Conservation (phyloP, 1,284 basidiomycete genomes). For the Leccinum colubrinum region DNA sequence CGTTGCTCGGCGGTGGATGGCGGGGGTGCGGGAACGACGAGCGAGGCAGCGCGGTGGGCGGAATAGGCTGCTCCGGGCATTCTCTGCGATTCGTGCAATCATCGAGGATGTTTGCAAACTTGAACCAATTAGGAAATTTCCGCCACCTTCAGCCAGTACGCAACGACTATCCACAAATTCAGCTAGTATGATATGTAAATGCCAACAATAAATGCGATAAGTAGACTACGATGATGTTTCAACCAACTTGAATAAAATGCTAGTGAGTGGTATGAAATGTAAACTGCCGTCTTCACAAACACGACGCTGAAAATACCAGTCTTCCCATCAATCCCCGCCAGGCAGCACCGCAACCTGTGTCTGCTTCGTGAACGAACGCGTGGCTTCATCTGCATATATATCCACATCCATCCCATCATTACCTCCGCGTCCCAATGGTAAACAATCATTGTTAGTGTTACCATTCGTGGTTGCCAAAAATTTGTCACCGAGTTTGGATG, state of each 20-base stretch:
- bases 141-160: background rate
- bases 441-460: constrained; percentile 13
- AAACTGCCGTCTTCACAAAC: constrained; percentile 14
- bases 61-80: constrained; percentile 40
- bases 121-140: constrained; percentile 20
- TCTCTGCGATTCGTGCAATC: constrained; percentile 49
- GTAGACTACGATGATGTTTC: constrained; percentile 27
- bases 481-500: constrained; percentile 9
- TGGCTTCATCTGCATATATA: constrained; percentile 15
- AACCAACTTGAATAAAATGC: constrained; percentile 22
- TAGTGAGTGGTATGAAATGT: constrained; percentile 30
- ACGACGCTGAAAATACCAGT: constrained; percentile 5
- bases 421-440: background rate
- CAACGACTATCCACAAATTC: background rate
- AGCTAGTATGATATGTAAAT: constrained; percentile 19
- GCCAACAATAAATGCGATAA: constrained; percentile 24
- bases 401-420: constrained; percentile 29
- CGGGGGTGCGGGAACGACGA: constrained; percentile 39
- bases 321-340: constrained; percentile 9
- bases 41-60: constrained; percentile 42
- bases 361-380: constrained; percentile 13
- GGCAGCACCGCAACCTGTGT: constrained; percentile 9
- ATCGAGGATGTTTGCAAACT: constrained; percentile 35
- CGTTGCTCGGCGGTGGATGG: constrained; percentile 19
- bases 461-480: constrained; percentile 19